Base-by-base conservation (phyloP, 345 rosid species). In the Hirschfeldia incana region DNA sequence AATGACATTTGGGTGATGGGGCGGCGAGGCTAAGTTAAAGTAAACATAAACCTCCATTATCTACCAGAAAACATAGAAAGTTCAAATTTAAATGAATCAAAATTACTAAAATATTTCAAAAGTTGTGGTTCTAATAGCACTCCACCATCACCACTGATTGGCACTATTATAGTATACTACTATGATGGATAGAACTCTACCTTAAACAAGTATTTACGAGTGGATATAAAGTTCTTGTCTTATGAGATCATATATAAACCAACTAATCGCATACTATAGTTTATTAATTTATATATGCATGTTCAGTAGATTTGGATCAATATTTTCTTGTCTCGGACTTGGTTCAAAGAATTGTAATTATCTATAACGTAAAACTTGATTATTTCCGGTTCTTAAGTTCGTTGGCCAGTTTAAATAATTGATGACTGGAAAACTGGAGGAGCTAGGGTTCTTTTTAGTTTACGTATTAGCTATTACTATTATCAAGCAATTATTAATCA, bases 21-120 rank as follows among this genome's bases (percentile, higher is more conserved):
- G 84, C 86, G 86, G 88, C 82, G 69, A 77, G 73, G 74, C 77
- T 70, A 78, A 32, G 73, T 28, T 85, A 53, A 75, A 74, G 76
- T 76, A 68, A 66, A 16, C 83, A 63, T 29, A 79, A 74, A 60
- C 6, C 8, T 79, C 9, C 15, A 68, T 7, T 69, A 63, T 74
- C 44, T 29, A 68, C 79, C 79, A 68, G 30, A 74, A 62, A 68
- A 44, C 12, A 5, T 46, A 72, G 11, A 16, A 44, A 28, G 4
- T 6, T 55, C 1, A 6, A 65, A n/a, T 5, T 59, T 44, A 21
- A 32, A 59, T 32, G 63, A 32, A 37, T 32, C 11, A 26, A 65
- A 46, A 46, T 10, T 32, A 11, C 15, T 46, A 62, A 17, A 67
- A 15, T 73, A 27, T 28, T 62, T 53, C 39, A 32, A 65, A 80